Evolutionary conservation across 371 early-diverging fungal species (phyloP).

Genomic region (Mortierella sp.): DNA sequence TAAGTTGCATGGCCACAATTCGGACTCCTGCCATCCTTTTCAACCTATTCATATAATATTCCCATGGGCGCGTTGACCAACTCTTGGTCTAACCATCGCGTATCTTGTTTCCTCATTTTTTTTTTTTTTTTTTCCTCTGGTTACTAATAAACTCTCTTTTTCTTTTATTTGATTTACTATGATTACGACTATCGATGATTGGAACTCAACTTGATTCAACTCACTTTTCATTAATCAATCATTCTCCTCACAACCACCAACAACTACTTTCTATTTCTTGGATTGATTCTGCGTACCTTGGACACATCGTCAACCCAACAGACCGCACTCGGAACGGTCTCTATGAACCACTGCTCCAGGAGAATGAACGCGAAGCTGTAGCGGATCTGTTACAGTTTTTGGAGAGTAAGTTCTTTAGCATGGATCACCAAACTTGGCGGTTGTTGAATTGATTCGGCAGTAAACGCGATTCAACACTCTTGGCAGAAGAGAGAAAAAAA

Average conservation of each 20-base stretch:
- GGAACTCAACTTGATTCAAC: background rate
- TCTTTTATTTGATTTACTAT: background rate
- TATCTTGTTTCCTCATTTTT: background rate
- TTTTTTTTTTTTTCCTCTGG: background rate
- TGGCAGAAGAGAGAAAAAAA: too few relatives aligned
- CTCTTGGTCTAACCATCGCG: background rate
- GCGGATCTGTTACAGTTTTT: conserved; percentile 84
- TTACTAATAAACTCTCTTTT: conserved; percentile 30
- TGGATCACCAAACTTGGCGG: background rate
- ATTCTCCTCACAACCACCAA: background rate
- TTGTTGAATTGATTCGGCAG: too few relatives aligned
- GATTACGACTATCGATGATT: background rate
- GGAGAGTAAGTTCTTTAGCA: conserved; percentile 73
- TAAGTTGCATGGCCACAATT: conserved; percentile 7
- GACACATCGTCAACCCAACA: background rate
- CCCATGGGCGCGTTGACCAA: conserved; percentile 4
- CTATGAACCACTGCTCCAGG: conserved; percentile 88
- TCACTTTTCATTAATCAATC: background rate
- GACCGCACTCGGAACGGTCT: conserved; percentile 59
- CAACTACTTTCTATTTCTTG: background rate
- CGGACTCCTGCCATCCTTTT: background rate
- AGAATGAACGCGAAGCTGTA: conserved; percentile 89
- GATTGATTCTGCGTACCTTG: background rate
- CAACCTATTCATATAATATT: background rate
- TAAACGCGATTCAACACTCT: too few relatives aligned